Conservation (phyloP, 768 basidiomycete genomes). For the Rhodotorula sphaerocarpa region DNA sequence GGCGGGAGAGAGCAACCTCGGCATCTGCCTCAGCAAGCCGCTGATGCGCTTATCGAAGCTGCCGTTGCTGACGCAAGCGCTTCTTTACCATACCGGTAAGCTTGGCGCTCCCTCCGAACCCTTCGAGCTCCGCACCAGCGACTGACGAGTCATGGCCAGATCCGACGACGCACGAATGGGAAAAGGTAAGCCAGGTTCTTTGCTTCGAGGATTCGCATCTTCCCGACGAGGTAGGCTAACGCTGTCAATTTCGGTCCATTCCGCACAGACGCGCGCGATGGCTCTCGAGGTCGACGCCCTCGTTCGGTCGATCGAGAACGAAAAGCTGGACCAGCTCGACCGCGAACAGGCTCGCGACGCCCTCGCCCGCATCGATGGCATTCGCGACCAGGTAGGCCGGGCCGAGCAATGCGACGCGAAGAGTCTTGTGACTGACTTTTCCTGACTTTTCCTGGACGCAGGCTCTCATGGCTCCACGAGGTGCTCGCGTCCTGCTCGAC, state of each 20-base stretch:
- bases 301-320: conserved; percentile 92
- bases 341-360: conserved; percentile 80
- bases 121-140: too few species aligned
- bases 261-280: conserved; percentile 71
- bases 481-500: conserved; percentile 74
- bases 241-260: neutral
- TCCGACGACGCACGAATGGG: conserved; percentile 93
- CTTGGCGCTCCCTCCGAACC: neutral
- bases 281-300: conserved; percentile 94
- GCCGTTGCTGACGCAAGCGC: conserved; percentile 92
- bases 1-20: conserved; percentile 85
- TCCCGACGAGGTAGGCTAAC: too few species aligned
- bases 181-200: conserved; percentile 43
- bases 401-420: neutral
- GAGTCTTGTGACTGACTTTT: neutral
- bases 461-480: conserved; percentile 73
- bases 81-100: conserved; percentile 61
- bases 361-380: conserved; percentile 88
- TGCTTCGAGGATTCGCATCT: neutral
- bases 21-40: conserved; percentile 91
- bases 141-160: conserved; percentile 54
- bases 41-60: conserved; percentile 96
- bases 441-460: conserved; percentile 23
- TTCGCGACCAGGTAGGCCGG: conserved; percentile 68
- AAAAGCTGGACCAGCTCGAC: conserved; percentile 94